Evolutionary conservation across 192 early-diverging fungal species (phyloP).

Genomic region (Coemansia sp.): DNA sequence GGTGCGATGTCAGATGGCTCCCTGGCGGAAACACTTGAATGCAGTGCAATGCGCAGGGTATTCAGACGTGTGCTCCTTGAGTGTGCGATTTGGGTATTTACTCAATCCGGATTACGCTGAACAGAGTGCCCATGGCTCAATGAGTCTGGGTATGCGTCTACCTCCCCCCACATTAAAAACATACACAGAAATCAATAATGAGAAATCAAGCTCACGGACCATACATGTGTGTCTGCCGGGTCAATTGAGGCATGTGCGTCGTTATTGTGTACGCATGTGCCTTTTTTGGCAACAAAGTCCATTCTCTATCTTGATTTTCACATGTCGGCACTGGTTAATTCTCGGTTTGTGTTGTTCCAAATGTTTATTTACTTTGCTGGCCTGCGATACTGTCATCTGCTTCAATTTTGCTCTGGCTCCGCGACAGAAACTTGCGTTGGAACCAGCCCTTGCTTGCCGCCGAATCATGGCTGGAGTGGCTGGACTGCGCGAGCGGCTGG

Average conservation of each 20-base stretch:
- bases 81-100: slow-evolving; percentile 17
- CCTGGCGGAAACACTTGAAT: slow-evolving; percentile 37
- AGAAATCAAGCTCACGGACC: slow-evolving; percentile 2
- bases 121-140: slow-evolving; percentile 13
- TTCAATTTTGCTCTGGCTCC: background rate
- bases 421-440: slow-evolving; percentile 2
- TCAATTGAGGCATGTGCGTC: too few relatives aligned
- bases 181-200: background rate
- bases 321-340: too few relatives aligned
- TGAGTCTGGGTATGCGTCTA: slow-evolving; percentile 20
- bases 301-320: too few relatives aligned
- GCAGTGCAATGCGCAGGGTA: slow-evolving; percentile 51
- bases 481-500: background rate
- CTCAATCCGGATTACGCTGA: slow-evolving; percentile 49
- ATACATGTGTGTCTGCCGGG: too few relatives aligned
- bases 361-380: background rate
- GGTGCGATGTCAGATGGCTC: slow-evolving; percentile 28
- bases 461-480: background rate
- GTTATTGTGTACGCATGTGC: too few relatives aligned
- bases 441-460: slow-evolving; percentile 1
- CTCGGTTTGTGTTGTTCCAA: background rate
- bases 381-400: background rate
- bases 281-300: too few relatives aligned
- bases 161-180: slow-evolving; percentile 8
- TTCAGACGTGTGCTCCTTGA: background rate